Evolutionary conservation across 805 yeast species (phyloP).

Genomic region (Ogataea neopini): DNA sequence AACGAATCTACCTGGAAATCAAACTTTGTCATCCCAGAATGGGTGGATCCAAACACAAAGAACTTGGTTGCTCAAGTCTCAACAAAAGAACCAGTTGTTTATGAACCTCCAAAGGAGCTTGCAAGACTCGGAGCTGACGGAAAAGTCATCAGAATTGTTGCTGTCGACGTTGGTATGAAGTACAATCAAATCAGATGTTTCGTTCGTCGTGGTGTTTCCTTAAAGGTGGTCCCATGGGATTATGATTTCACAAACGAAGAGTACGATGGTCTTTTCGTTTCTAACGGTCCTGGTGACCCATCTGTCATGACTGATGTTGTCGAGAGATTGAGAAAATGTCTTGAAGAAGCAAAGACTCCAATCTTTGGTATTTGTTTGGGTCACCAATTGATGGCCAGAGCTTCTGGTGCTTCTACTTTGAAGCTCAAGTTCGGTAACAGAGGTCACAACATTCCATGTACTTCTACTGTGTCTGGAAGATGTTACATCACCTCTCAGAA

Average conservation of each 20-base stretch:
- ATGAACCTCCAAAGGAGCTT: conserved; percentile 62
- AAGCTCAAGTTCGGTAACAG: conserved; percentile 98
- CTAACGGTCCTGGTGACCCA: conserved; percentile 99
- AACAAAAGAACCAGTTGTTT: conserved; percentile 69
- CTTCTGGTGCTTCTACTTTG: conserved; percentile 89
- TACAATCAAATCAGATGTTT: conserved; percentile 97
- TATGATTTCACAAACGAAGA: conserved; percentile 77
- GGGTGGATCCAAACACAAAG: conserved; percentile 89
- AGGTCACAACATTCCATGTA: conserved; percentile 97
- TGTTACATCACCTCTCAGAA: conserved; percentile 99
- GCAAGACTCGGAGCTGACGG: conserved; percentile 68
- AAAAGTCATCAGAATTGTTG: conserved; percentile 75
- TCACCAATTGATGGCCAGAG: conserved; percentile 94
- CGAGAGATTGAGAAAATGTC: conserved; percentile 54
- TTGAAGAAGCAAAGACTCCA: conserved; percentile 75
- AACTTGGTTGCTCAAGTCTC: conserved; percentile 94
- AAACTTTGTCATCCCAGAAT: conserved; percentile 74
- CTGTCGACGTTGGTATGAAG: conserved; percentile 97
- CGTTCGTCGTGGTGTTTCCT: conserved; percentile 92
- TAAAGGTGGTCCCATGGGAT: conserved; percentile 94
- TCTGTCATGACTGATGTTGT: conserved; percentile 74
- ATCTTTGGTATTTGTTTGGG: conserved; percentile 98
- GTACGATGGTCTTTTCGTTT: conserved; percentile 92
- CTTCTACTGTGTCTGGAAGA: conserved; percentile 80
- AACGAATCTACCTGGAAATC: conserved; percentile 52